Conservation (phyloP, 208 protist species). For the Vickermania ingenoplastis region DNA sequence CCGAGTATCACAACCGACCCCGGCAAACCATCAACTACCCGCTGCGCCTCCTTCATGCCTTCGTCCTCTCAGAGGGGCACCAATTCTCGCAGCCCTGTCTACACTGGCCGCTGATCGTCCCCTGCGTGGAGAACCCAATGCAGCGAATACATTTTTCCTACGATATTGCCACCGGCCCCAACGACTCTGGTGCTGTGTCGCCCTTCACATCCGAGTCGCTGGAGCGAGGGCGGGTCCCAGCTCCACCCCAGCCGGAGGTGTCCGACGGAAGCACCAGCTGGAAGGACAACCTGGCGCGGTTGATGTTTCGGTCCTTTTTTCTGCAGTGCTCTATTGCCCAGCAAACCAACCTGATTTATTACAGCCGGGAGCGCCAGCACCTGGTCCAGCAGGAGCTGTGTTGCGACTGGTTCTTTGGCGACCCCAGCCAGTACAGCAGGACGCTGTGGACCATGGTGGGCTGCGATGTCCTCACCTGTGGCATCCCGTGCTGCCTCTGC, state of each 20-base stretch:
- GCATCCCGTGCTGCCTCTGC: constrained; percentile 33
- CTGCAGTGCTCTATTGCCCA: constrained; percentile 52
- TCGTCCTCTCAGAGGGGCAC: neutral
- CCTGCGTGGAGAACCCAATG: neutral
- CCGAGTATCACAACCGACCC: constrained; percentile 26
- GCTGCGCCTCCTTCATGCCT: neutral
- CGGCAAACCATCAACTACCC: constrained; percentile 1
- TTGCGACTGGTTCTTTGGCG: constrained; percentile 30
- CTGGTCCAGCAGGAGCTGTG: constrained; percentile 16
- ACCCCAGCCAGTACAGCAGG: constrained; percentile 13
- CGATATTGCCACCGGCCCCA: neutral
- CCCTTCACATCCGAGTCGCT: neutral
- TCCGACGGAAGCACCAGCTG: neutral
- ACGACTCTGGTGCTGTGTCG: neutral
- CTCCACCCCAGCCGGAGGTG: too few relatives aligned
- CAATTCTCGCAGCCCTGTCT: neutral
- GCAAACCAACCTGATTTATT: constrained; percentile 38
- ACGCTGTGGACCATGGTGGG: constrained; percentile 26
- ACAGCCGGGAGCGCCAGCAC: constrained; percentile 26
- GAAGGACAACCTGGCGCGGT: constrained; percentile 9
- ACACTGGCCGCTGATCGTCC: neutral
- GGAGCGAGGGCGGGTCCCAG: neutral
- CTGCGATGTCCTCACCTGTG: constrained; percentile 37
- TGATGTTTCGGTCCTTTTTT: constrained; percentile 43
- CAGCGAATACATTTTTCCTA: too few relatives aligned